Conservation (phyloP, 1,284 basidiomycete genomes). For the Leccinum pachyderme region DNA sequence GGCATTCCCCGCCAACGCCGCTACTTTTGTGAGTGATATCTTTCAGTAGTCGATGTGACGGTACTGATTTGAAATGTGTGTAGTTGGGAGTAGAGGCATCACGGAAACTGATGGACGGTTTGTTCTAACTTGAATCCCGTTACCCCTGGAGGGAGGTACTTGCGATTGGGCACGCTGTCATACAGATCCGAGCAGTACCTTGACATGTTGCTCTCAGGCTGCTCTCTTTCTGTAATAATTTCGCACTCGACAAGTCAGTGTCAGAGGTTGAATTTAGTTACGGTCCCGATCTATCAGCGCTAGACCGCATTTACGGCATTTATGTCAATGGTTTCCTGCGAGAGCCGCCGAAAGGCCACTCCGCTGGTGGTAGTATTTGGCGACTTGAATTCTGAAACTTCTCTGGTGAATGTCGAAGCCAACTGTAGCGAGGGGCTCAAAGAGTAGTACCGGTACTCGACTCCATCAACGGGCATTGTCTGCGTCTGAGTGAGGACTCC, state of each 20-base stretch:
- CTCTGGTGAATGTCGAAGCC: slow-evolving; percentile 24
- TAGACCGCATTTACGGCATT: slow-evolving; percentile 18
- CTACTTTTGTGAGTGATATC: slow-evolving; percentile 79
- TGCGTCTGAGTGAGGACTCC: slow-evolving; percentile 29
- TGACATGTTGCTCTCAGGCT: slow-evolving; percentile 11
- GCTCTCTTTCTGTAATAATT: slow-evolving; percentile 3
- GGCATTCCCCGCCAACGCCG: slow-evolving; percentile 94
- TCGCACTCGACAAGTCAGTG: slow-evolving; percentile 5
- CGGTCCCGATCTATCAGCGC: slow-evolving; percentile 1
- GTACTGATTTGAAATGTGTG: slow-evolving; percentile 7
- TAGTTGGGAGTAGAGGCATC: slow-evolving; percentile 84
- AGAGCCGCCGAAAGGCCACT: not conserved
- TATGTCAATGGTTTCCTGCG: not conserved
- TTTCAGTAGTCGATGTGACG: not conserved
- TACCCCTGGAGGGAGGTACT: slow-evolving; percentile 10
- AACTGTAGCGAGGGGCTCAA: slow-evolving; percentile 13
- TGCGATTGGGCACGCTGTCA: not conserved
- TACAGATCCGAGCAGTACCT: slow-evolving; percentile 10
- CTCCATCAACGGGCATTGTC: slow-evolving; percentile 31
- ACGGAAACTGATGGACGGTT: slow-evolving; percentile 65
- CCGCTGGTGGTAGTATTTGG: not conserved
- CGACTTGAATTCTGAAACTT: slow-evolving; percentile 6
- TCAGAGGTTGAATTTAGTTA: not conserved
- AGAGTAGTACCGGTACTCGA: slow-evolving; percentile 11
- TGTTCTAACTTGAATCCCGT: slow-evolving; percentile 43